Conservation (phyloP, 257 asterid species). For the Fraxinus anomala region DNA sequence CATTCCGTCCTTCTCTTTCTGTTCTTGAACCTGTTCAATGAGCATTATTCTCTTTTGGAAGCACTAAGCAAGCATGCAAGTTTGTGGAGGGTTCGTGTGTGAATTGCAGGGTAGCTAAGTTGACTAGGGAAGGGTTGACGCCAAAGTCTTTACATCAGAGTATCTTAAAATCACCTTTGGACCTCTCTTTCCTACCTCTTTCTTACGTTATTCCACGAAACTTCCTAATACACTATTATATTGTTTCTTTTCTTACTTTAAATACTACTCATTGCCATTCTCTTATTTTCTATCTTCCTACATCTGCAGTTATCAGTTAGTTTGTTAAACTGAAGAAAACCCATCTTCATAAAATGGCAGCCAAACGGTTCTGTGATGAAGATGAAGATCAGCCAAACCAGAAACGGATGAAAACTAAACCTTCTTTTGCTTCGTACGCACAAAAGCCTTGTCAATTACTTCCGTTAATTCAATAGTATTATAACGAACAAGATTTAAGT, state of each 20-base stretch:
- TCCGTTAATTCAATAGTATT: no score
- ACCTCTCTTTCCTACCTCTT: conserved; percentile 36
- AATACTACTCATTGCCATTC: not conserved
- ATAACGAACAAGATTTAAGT: not conserved
- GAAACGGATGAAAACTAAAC: conserved; percentile 48
- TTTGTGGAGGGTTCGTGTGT: not conserved
- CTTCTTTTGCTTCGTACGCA: conserved; percentile 65
- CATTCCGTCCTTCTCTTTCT: no score
- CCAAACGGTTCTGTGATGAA: conserved; percentile 47
- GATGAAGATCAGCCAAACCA: conserved; percentile 39
- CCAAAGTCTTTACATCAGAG: conserved; percentile 42
- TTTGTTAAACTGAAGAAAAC: not conserved
- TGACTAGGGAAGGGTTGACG: conserved; percentile 39
- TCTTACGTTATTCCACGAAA: conserved; percentile 53
- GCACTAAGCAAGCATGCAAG: no score
- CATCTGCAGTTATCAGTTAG: not conserved
- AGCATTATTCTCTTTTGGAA: no score
- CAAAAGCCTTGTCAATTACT: not conserved
- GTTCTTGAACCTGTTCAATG: no score
- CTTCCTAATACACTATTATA: conserved; percentile 30
- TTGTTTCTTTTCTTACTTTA: not conserved
- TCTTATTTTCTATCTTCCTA: not conserved
- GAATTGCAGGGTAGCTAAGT: not conserved
- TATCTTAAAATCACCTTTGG: not conserved
- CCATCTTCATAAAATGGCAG: conserved; percentile 45